Conservation (phyloP, 1,284 basidiomycete species). For the Trametes hirsuta region DNA sequence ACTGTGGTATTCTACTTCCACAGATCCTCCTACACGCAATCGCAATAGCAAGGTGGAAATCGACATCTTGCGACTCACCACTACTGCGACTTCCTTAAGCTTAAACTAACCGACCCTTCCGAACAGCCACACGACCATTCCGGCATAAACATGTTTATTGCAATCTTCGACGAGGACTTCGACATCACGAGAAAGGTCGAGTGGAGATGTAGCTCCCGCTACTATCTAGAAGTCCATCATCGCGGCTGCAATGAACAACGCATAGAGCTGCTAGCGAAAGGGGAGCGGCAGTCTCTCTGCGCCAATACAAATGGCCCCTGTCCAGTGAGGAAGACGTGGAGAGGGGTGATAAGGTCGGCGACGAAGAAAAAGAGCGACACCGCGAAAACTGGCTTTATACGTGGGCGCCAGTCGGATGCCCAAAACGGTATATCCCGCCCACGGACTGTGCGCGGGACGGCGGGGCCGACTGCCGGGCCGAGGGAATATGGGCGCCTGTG, state of each 20-base stretch:
- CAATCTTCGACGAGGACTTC: not conserved
- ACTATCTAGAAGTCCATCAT: conserved; percentile 69
- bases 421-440: conserved; percentile 12
- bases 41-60: no score
- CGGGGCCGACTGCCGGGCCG: conserved; percentile 2
- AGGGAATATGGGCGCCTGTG: conserved; percentile 10
- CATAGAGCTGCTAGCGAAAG: conserved; percentile 54
- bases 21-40: no score
- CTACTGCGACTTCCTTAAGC: no score
- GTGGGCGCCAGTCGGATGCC: not conserved
- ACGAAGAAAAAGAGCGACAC: conserved; percentile 6
- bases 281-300: conserved; percentile 39
- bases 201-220: conserved; percentile 51
- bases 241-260: conserved; percentile 35
- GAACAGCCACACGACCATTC: no score
- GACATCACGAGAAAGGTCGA: not conserved
- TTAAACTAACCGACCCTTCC: no score
- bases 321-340: conserved; percentile 28
- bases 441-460: not conserved
- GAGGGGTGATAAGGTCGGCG: conserved; percentile 44
- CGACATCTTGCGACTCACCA: no score
- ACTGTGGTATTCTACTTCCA: no score
- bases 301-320: conserved; percentile 40
- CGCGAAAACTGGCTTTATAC: conserved; percentile 19
- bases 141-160: not conserved